These are phyloP conservation scores for Russula compacta DNA, from an alignment of 768 basidiomycete genomes.

Conservation along the genomic window DNA sequence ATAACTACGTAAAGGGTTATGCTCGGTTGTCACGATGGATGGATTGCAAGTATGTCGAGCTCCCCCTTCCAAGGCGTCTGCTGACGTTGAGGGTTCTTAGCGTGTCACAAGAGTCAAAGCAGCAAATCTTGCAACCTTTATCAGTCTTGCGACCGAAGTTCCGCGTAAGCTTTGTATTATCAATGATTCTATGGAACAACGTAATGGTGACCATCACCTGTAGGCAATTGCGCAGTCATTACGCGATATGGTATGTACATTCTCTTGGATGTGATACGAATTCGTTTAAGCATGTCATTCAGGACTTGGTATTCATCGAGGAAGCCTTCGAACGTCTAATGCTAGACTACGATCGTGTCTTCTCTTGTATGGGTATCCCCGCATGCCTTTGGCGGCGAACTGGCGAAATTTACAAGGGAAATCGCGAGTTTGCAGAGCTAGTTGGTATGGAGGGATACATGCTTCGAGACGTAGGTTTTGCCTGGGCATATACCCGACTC, in stretches of 20 bases:
- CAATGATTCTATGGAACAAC: neutral
- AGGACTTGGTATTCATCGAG: conserved; percentile 96
- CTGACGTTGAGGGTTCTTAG: conserved; percentile 30
- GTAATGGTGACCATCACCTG: neutral
- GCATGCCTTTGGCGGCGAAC: conserved; percentile 95
- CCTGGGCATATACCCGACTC: neutral
- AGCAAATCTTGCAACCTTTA: conserved; percentile 84
- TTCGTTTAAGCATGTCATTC: conserved; percentile 1
- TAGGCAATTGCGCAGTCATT: conserved; percentile 79
- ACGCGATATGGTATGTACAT: conserved; percentile 55
- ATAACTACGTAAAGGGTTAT: conserved; percentile 96
- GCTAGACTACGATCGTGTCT: conserved; percentile 91
- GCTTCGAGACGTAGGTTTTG: conserved; percentile 65
- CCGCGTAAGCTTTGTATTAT: conserved; percentile 39
- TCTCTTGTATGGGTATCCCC: conserved; percentile 93
- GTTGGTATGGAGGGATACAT: conserved; percentile 80
- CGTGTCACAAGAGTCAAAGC: conserved; percentile 83
- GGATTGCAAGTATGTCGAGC: conserved; percentile 66
- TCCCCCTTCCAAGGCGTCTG: conserved; percentile 11
- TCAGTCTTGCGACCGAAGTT: conserved; percentile 82
- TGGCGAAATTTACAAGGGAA: conserved; percentile 98
- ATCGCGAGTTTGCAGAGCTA: conserved; percentile 89
- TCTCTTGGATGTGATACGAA: neutral
- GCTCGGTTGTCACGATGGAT: conserved; percentile 89
- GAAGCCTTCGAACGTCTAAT: conserved; percentile 94